phyloP scores from a whole-genome alignment of 192 early-diverging fungal genomes.

The Rhizoclosmatium globosum region DNA sequence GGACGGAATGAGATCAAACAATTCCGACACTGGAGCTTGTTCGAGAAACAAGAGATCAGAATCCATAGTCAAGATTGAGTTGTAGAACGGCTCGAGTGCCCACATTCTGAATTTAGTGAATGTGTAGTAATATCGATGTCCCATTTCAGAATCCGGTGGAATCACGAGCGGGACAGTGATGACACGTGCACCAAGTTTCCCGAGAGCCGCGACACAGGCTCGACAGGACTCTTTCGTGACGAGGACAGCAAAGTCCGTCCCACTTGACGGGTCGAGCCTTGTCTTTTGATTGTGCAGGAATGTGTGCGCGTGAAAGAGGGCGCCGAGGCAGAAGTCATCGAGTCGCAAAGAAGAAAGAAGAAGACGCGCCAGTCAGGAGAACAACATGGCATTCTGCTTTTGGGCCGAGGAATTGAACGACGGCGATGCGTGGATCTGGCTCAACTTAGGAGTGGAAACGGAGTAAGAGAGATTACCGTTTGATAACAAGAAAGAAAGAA shows the following conservation, averaged over 20 bases:
- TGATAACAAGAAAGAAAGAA: too few species aligned
- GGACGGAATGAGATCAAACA: background rate
- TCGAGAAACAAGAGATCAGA: constrained; percentile 11
- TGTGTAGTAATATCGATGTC: background rate
- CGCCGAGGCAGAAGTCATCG: background rate
- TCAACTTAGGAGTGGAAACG: too few species aligned
- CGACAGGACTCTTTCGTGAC: background rate
- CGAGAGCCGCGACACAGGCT: background rate
- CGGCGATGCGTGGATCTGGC: too few species aligned
- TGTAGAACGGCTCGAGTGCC: constrained; percentile 11
- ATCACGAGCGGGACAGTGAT: background rate
- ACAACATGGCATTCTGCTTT: background rate
- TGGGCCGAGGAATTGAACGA: background rate
- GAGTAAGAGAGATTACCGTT: too few species aligned
- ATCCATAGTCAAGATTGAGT: background rate
- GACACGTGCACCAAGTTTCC: constrained; percentile 2
- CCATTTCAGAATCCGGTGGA: background rate
- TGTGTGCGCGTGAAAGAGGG: background rate
- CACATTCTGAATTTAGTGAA: constrained; percentile 22
- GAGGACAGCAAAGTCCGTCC: constrained; percentile 19
- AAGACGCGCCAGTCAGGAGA: background rate
- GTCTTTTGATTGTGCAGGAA: constrained; percentile 1
- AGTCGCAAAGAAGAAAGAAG: background rate
- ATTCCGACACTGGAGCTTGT: background rate
- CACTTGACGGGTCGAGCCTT: background rate